phyloP scores from a whole-genome alignment of 257 asterid genomes.

The Cordia subcordata region DNA sequence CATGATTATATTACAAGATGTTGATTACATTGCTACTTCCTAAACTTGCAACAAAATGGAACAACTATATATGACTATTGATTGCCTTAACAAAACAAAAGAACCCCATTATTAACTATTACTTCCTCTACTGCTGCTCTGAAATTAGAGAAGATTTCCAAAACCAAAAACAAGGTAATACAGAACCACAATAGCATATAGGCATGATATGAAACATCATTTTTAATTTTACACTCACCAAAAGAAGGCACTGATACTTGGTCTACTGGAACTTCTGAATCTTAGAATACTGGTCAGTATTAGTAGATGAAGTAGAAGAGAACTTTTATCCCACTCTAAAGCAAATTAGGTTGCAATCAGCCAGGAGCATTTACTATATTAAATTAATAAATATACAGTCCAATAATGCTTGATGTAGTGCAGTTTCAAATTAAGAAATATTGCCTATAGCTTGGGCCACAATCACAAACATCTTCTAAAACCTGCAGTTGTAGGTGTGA shows the following conservation, averaged over 20 bases:
- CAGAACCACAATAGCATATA: not conserved
- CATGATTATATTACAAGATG: no score
- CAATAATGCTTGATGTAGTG: conserved; percentile 21
- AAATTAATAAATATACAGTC: conserved; percentile 31
- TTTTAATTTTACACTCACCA: conserved; percentile 48
- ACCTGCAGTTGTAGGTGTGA: conserved; percentile 68
- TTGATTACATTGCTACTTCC: no score
- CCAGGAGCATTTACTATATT: conserved; percentile 37
- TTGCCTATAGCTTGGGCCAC: conserved; percentile 48
- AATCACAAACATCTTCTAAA: conserved; percentile 56
- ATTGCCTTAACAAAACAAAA: no score
- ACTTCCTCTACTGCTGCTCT: no score
- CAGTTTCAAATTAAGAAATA: conserved; percentile 48
- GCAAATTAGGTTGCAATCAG: conserved; percentile 45
- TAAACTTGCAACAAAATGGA: no score
- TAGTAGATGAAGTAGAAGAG: conserved; percentile 41
- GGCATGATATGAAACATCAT: not conserved
- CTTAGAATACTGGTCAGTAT: conserved; percentile 29
- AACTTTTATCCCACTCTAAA: conserved; percentile 49
- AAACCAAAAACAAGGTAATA: not conserved
- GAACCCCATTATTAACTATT: no score
- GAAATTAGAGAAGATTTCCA: no score
- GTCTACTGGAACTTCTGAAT: conserved; percentile 38
- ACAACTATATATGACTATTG: no score
- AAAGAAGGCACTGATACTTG: conserved; percentile 27